Evolutionary conservation across 768 basidiomycete species (phyloP), one percentile per base, ranked within the genome.

Genomic region (Suillus alpinus): DNA sequence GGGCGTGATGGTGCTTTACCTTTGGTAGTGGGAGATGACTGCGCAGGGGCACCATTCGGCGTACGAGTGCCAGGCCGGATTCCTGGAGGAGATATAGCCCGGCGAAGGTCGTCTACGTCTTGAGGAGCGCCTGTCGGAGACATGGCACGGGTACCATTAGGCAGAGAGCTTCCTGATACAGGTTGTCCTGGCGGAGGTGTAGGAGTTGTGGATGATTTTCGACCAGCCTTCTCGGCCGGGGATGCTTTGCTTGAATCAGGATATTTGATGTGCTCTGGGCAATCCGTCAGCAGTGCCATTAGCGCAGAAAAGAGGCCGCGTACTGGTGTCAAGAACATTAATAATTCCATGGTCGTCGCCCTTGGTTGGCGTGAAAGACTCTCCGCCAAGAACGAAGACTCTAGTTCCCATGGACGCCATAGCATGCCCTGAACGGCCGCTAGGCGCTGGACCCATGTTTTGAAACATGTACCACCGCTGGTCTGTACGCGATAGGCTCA

Each of bases 381-480:
- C 97, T 18, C 97, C 97, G 44, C 97, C 97, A 16, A 99, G 83
- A 6, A 99, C 95, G 66, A 93, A 92, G 5, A 99, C 91, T 63
- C 88, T 85, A 52, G 88, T 83, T 34, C 92, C 94, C 70, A 91
- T 88, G 13, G 93, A 87, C 7, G 95, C 94, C 95, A 99, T 96
- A n/a, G 96, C 92, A 75, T 99, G 97, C 2, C 97, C 97, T 9
- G 94, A 95, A 55, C 97, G 84, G 3, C 94, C 92, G 43, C 82
- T 88, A 0, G 97, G 97, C 16, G 93, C 85, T 18, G 96, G 96
- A 0, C 97, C 97, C 97, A 99, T 99, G 71, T 98, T 97, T 75
- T 98, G 95, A 80, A 99, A 99, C 94, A 95, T 98, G 77, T 95
- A 99, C 97, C 97, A 99, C 67, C 97, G 83, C 69, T 94, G 92